Evolutionary conservation across 2,329 filamentous ascomycete species (phyloP), one percentile per base, ranked within the genome.

Genomic region (Penicillium sp.): DNA sequence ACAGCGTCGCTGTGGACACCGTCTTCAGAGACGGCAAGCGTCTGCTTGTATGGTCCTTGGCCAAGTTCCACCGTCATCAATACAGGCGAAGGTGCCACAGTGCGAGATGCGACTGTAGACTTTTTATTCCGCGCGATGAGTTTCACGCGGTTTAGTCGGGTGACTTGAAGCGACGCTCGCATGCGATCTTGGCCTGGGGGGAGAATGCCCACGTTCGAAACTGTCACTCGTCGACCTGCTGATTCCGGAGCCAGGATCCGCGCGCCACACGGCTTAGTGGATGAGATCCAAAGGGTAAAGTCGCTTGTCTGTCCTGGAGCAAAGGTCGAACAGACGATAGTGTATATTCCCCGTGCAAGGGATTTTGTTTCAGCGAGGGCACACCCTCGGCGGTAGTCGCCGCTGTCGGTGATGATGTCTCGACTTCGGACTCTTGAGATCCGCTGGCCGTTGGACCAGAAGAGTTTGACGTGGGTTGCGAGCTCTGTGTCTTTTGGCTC

Each of bases 271-370:
- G 56, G 57, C 6, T 59, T 54, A 14, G 74, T 77, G 22, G 83
- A 81, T 31, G 81, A 80, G n/a, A 95, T 73, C 39, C 80, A 77
- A 6, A 98, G 71, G 0, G 74, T 77, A 56, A 93, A 96, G 32
- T 74, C 72, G 3, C 84, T 85, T 1, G 78, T 70, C 56, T 93
- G 85, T 6, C 82, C 83, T 0, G 82, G 75, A 46, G 94, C 87
- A 60, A 93, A 96, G 0, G 90, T 94, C 2, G 87, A 95, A 59
- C 84, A 90, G 5, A 95, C 83, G 39, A 95, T 74, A 0, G 86
- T 95, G 62, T 96, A 98, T 0, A 73, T 73, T 0, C 90, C 90
- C 1, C 77, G 68, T 26, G 80, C 78, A 12, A 95, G 67, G 13
- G 68, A 55, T 54, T 61, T 50, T 5, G 76, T 67, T 45, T 85